Evolutionary conservation across 768 basidiomycete species (phyloP).

Genomic region (Tylopilus intermedius): DNA sequence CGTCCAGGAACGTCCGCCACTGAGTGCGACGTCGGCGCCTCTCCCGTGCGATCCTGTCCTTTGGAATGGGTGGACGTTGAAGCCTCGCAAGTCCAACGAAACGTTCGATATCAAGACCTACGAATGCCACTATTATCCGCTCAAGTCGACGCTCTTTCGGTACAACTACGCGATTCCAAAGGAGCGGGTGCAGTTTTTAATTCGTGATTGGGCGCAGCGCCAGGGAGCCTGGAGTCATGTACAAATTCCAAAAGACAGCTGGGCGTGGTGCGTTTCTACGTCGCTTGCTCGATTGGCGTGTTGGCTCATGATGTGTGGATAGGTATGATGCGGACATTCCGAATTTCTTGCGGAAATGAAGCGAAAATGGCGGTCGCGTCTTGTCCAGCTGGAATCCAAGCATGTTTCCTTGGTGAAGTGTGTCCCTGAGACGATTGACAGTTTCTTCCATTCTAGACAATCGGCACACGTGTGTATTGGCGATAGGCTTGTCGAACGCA

Average conservation of each 20-base stretch:
- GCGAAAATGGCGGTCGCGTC: too few relatives aligned
- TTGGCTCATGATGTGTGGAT: background rate
- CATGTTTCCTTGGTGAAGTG: background rate
- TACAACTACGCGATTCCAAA: slow-evolving; percentile 23
- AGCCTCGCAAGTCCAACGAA: fast-evolving
- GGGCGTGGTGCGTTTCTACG: slow-evolving; percentile 18
- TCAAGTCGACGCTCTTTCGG: slow-evolving; percentile 23
- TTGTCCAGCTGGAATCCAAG: too few relatives aligned
- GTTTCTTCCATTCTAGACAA: background rate
- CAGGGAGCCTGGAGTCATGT: slow-evolving; percentile 7
- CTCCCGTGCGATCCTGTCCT: background rate
- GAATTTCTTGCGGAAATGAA: background rate
- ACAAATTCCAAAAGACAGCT: slow-evolving; percentile 7
- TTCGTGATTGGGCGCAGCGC: slow-evolving; percentile 9
- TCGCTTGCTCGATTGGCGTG: background rate
- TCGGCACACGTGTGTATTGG: background rate
- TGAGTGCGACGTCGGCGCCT: background rate
- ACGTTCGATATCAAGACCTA: background rate
- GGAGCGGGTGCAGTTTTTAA: background rate
- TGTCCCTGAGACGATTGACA: background rate
- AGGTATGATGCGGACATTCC: background rate
- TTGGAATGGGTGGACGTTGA: slow-evolving; percentile 20
- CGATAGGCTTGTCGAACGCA: background rate
- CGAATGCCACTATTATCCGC: background rate
- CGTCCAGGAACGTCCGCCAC: background rate